Percentiles rank a stretch among this genome's conserved stretches.
These are phyloP conservation scores for Aphanomyces cochlioides DNA, from an alignment of 352 stramenopile species.

Conservation along the genomic window DNA sequence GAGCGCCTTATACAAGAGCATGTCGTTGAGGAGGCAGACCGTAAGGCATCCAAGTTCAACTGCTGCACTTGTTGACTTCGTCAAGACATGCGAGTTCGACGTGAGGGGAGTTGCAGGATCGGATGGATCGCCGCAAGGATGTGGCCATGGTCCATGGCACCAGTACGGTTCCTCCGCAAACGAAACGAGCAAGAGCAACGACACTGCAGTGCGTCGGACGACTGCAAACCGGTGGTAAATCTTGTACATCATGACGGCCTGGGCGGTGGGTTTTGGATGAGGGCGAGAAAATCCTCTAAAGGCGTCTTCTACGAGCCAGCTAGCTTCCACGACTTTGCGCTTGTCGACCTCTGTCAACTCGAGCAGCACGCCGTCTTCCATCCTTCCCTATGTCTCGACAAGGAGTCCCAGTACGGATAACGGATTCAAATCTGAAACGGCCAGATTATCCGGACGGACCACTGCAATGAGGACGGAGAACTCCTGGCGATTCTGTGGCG, in stretches of 20 bases:
- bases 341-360: neutral
- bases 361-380: neutral
- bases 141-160: slow-evolving; percentile 41
- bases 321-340: slow-evolving; percentile 9
- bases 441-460: neutral
- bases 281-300: slow-evolving; percentile 18
- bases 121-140: slow-evolving; percentile 60
- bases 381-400: neutral
- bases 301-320: slow-evolving; percentile 28
- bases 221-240: slow-evolving; percentile 48
- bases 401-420: too few species aligned
- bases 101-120: slow-evolving; percentile 78
- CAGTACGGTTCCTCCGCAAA: slow-evolving; percentile 61
- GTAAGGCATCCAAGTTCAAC: slow-evolving; percentile 7
- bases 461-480: too few species aligned
- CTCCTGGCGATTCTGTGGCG: too few species aligned
- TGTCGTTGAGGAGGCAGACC: slow-evolving; percentile 10
- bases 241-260: slow-evolving; percentile 8
- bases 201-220: slow-evolving; percentile 45
- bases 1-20: slow-evolving; percentile 8
- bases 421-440: neutral
- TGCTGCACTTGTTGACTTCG: slow-evolving; percentile 40
- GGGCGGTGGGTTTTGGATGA: neutral
- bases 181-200: slow-evolving; percentile 42
- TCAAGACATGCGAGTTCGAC: slow-evolving; percentile 71